These are phyloP conservation scores for Pulveroboletus sp. DNA, from an alignment of 768 basidiomycete species.

Conservation along the genomic window DNA sequence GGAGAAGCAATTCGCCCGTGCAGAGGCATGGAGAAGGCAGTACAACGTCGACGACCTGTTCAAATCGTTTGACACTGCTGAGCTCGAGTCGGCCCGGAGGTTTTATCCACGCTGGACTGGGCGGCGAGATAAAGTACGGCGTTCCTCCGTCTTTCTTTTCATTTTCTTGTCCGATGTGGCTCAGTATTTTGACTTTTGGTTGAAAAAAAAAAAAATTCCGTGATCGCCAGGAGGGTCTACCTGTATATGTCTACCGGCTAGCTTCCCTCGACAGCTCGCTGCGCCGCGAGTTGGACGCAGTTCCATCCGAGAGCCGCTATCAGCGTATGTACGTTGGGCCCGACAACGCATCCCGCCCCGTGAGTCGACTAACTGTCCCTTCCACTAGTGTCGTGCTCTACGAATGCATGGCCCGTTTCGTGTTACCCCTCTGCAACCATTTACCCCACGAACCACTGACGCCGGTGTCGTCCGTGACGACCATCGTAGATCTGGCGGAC, in stretches of 20 bases:
- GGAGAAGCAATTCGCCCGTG: conserved; percentile 61
- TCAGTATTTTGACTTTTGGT: background rate
- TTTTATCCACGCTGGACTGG: conserved; percentile 85
- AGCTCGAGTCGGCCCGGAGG: conserved; percentile 53
- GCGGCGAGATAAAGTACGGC: conserved; percentile 61
- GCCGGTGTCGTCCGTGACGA: conserved; percentile 56
- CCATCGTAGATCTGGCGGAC: conserved; percentile 69
- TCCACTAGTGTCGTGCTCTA: conserved; percentile 54
- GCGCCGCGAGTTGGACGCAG: conserved; percentile 56
- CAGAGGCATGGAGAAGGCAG: conserved; percentile 64
- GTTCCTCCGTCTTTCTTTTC: background rate
- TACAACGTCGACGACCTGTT: conserved; percentile 62
- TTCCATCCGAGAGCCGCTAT: conserved; percentile 51
- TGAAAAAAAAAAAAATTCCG: background rate
- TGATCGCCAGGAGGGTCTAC: conserved; percentile 52
- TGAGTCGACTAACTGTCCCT: background rate
- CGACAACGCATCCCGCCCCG: too few species aligned
- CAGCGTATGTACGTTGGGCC: conserved; percentile 59
- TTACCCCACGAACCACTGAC: conserved; percentile 50
- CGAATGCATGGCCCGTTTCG: conserved; percentile 63
- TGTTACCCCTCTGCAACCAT: conserved; percentile 56
- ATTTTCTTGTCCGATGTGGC: background rate
- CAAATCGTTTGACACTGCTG: conserved; percentile 49
- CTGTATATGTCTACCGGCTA: conserved; percentile 72
- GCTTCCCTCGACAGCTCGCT: conserved; percentile 49